Base-by-base conservation (phyloP, 345 rosid species). In the Hibiscus tridactylites region DNA sequence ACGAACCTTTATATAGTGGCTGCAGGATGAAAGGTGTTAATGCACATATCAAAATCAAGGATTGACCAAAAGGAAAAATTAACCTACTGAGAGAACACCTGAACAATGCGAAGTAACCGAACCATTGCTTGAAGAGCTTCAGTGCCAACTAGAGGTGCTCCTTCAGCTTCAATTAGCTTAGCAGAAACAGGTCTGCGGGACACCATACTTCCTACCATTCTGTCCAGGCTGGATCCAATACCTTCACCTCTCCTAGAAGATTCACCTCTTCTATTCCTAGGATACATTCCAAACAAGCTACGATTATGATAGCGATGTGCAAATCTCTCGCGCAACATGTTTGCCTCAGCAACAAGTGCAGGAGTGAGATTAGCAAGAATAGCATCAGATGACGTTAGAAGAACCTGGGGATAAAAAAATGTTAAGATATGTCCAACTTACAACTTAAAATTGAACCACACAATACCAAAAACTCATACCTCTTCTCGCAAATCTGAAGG, bases 341-440 rank as follows among this genome's bases (percentile, higher is more conserved):
- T 91, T 62, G 98, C 98, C 93, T 94, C 98, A 68, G 97, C 95
- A 70, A 94, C 96, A 74, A 94, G 92, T 1, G 97, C 98, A 68
- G 98, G 98, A 13, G 98, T 91, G 74, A 94, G 88, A 85, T 91
- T 94, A 71, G 98, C 96, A 76, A 94, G 95, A 76, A 94, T 86
- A 72, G 97, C 97, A 86, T 94, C 98, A 19, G 96, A 88, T 39
- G 98, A 94, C 29, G 97, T 94, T 61, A 94, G 78, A 61, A 94
- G 90, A 76, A 94, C 98, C 98, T 94, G 83, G 65, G 60, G 47
- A 74, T 3, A 68, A 74, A 21, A 21, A 46, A 12, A 47, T 17
- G 28, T 6, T 42, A 12, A 75, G 65, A 58, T 10, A 74, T 39
- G 4, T 57, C 65, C 65, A 53, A 8, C 65, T 37, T 73, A 68